Percentiles rank a stretch among this genome's conserved stretches.
Conservation (phyloP, 2,329 filamentous ascomycete species). For the Chlorencoelia australis region DNA sequence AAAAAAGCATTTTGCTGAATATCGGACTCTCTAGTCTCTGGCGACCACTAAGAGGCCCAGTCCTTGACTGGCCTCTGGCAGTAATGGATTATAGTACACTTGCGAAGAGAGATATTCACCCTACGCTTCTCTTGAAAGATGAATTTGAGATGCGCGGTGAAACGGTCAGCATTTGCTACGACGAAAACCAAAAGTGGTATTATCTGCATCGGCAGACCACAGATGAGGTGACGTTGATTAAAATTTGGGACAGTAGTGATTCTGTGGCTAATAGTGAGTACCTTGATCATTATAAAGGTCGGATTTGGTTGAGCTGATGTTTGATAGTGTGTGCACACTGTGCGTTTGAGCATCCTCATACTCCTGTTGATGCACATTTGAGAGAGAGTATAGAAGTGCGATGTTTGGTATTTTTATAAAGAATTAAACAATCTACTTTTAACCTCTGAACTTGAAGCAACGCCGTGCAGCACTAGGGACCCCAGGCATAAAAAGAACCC, state of each 20-base stretch:
- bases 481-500: too few species aligned
- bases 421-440: too few species aligned
- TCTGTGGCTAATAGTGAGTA: slow-evolving; percentile 1
- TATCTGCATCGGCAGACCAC: slow-evolving; percentile 2
- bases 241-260: slow-evolving; percentile 8
- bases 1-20: neutral
- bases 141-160: slow-evolving; percentile 6
- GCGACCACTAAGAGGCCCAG: slow-evolving; percentile 8
- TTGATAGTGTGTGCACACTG: slow-evolving; percentile 47
- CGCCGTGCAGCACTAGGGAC: too few species aligned
- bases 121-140: slow-evolving; percentile 1
- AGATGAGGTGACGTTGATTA: slow-evolving; percentile 8
- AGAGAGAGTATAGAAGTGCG: slow-evolving; percentile 83
- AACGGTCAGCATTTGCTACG: slow-evolving; percentile 1
- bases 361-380: slow-evolving; percentile 53
- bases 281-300: neutral
- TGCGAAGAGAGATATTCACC: slow-evolving; percentile 1
- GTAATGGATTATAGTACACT: slow-evolving; percentile 6
- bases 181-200: slow-evolving; percentile 6
- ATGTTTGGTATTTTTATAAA: too few species aligned
- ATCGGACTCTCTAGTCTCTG: slow-evolving; percentile 8
- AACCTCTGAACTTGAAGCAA: too few species aligned
- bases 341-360: slow-evolving; percentile 66
- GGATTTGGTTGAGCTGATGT: neutral
- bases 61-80: slow-evolving; percentile 10